Evolutionary conservation across 352 stramenopile genomes (phyloP), one percentile per base, ranked within the genome.

Genomic region (Pythium oligandrum): DNA sequence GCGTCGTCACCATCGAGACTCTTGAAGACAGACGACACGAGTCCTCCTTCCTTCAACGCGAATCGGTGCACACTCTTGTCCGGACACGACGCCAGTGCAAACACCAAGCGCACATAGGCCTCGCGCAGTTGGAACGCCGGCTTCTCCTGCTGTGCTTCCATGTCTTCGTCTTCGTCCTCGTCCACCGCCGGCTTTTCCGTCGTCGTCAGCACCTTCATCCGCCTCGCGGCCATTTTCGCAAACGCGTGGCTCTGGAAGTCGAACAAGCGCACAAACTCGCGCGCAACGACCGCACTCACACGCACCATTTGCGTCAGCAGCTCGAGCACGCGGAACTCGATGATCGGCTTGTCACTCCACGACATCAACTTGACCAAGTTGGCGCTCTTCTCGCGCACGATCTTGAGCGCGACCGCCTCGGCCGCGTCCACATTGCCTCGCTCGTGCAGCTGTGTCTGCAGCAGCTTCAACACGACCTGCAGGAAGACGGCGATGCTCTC

Each of bases 311-410:
- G 39, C 1, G 62, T 66, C 54, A 89, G 65, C 38, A 95, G 63
- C 55, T 84, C 54, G 45, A 95, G 72, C 33, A 80, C 78, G 40
- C 76, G 68, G 59, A 78, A 88, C 53, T 87, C 80, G 50, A 95
- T 83, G 11, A 79, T 48, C 10, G 84, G 84, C 65, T 93, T 93
- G 71, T 95, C 84, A 51, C 77, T 92, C 84, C 84, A 95, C 42
- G 76, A 78, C 38, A 95, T 55, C 48, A 85, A 52, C 57, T 89
- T 95, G 55, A 90, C 75, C 3, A 92, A 61, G 37, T 59, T 60
- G 48, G 66, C 55, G 44, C 61, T 69, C 66, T 89, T 91, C 39
- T 90, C 83, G 34, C 79, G 82, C 35, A 92, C 59, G 3, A 93
- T 53, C 37, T 72, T 67, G 39, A 90, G 63, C 39, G 80, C 80